phyloP scores from a whole-genome alignment of 1,284 basidiomycete genomes.

The Ceratobasidium sp. region DNA sequence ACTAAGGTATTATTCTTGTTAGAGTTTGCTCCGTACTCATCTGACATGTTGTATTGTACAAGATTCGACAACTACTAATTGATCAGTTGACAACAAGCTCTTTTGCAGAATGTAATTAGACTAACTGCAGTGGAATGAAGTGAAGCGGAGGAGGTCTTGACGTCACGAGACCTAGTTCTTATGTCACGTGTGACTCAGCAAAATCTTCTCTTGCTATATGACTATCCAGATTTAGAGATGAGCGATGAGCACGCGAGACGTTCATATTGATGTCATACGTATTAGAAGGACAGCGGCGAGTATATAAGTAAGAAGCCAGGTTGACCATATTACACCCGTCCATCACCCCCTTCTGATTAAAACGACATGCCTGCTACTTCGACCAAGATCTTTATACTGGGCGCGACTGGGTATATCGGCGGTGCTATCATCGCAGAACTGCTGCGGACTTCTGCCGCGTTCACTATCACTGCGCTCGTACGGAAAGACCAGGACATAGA shows the following conservation, averaged over 20 bases:
- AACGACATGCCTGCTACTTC: conserved; percentile 21
- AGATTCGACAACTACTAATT: not conserved
- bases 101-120: not conserved
- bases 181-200: conserved; percentile 13
- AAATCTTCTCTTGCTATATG: not conserved
- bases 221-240: not conserved
- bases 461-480: conserved; percentile 52
- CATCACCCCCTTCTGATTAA: not conserved
- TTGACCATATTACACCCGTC: not conserved
- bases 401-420: conserved; percentile 55
- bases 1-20: conserved; percentile 26
- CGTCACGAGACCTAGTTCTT: not conserved
- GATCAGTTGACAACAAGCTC: not conserved
- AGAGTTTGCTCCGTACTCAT: conserved; percentile 36
- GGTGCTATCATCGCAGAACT: conserved; percentile 46
- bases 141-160: not conserved
- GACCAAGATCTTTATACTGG: conserved; percentile 50
- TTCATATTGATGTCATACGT: conserved; percentile 10
- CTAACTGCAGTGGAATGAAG: not conserved
- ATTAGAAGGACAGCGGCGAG: not conserved
- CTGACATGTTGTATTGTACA: conserved; percentile 5
- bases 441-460: conserved; percentile 46
- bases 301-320: not conserved
- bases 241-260: conserved; percentile 2
- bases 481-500: conserved; percentile 51